Conservation (phyloP, 345 rosid species). For the Cardamine chenopodiifolia region DNA sequence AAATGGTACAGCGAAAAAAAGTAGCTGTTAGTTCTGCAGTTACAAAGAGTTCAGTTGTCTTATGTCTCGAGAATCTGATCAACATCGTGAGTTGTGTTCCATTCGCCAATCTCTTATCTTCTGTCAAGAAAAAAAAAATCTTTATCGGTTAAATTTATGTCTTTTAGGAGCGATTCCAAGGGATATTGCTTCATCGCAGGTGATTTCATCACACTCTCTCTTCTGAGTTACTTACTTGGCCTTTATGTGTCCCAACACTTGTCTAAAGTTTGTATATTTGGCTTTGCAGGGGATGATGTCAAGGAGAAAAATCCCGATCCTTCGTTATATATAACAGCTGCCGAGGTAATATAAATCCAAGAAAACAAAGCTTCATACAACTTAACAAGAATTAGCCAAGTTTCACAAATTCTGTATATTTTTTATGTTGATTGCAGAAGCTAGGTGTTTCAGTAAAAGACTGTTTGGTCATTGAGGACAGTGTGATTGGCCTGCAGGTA, state of each 20-base stretch:
- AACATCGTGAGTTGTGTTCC: constrained; percentile 56
- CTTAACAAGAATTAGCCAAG: background rate
- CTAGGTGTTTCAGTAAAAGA: constrained; percentile 70
- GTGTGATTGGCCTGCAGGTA: constrained; percentile 91
- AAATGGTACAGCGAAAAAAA: constrained; percentile 63
- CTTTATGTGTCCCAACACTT: constrained; percentile 9
- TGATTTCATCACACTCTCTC: constrained; percentile 32
- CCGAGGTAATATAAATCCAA: constrained; percentile 51
- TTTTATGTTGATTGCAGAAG: constrained; percentile 50
- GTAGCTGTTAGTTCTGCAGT: constrained; percentile 96
- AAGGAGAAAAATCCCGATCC: constrained; percentile 97
- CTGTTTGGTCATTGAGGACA: constrained; percentile 94
- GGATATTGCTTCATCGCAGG: constrained; percentile 98
- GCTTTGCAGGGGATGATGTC: constrained; percentile 81
- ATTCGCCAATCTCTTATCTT: background rate
- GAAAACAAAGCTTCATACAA: background rate
- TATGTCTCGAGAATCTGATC: constrained; percentile 87
- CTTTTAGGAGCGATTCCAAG: constrained; percentile 72
- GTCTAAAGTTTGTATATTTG: constrained; percentile 7
- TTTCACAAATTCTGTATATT: background rate
- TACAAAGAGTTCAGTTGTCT: constrained; percentile 91
- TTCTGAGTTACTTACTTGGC: constrained; percentile 13
- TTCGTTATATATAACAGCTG: constrained; percentile 76
- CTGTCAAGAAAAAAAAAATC: background rate
- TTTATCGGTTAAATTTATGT: constrained; percentile 24